Base-by-base conservation (phyloP, 176 grass and related monocot genomes). In the Oryza glumipatula region DNA sequence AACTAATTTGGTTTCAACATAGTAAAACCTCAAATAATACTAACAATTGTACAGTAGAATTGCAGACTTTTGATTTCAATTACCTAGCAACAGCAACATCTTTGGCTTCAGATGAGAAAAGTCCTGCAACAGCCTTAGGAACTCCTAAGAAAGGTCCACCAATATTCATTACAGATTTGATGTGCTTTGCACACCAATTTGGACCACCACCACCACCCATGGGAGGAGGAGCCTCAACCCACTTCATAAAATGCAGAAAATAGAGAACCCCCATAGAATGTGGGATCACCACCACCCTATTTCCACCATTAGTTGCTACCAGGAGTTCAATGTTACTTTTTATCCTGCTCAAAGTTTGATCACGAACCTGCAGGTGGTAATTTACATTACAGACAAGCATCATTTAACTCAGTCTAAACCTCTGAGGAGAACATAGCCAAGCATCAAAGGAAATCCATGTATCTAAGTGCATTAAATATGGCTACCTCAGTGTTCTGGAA, bases 211-310 rank as follows among this genome's bases (percentile, higher is more conserved):
- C 96, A 14, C 94, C 94, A 23, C 96, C 96, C 88, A 94, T 91
- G 48, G 96, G 96, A 91, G 89, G 51, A 86, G 94, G 96, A 83
- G 93, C 91, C 72, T 99, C 96, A 16, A 99, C 96, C 96, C 96
- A 99, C 74, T 99, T 99, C 91, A 99, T 99, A 84, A 99, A 99
- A 92, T 99, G 96, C 56, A 99, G 80, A 87, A 99, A 99, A 81
- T 99, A 99, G 28, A 99, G 90, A 46, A 89, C 96, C 8, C 96
- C 96, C 96, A 99, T 96, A 36, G 96, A 99, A 83, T 99, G 96
- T 22, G 96, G 96, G 75, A 99, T 99, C 30, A 99, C 96, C 9
- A 99, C 96, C 8, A 94, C 96, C 60, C 94, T 99, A 48, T 94
- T 99, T 74, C 96, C 96, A 88, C 91, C 91, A 91, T 96, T 99